Evolutionary conservation across 2,329 filamentous ascomycete genomes (phyloP).

Genomic region (Ceratocystis papillata): DNA sequence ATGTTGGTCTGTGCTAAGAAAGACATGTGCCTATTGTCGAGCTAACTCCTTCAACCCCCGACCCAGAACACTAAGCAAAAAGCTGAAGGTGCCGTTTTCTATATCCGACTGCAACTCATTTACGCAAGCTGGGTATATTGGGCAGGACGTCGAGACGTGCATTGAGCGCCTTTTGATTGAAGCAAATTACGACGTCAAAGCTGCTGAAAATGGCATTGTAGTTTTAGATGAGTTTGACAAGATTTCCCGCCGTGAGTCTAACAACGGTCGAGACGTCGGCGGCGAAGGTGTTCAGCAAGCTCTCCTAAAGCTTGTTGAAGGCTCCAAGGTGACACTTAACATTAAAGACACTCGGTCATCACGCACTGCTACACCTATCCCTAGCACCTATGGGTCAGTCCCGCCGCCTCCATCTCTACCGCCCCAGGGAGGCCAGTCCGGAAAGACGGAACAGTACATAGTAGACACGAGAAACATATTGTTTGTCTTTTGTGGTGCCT

Average conservation of each 20-base stretch:
- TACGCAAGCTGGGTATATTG: slow-evolving; percentile 94
- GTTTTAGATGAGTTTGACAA: slow-evolving; percentile 97
- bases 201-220: slow-evolving; percentile 83
- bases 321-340: slow-evolving; percentile 83
- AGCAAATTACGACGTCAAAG: slow-evolving; percentile 74
- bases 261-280: slow-evolving; percentile 84
- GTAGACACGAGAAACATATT: slow-evolving; percentile 93
- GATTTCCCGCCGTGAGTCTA: slow-evolving; percentile 77
- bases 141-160: slow-evolving; percentile 93
- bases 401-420: slow-evolving; percentile 35
- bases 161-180: slow-evolving; percentile 84
- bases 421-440: slow-evolving; percentile 37
- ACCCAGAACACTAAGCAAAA: slow-evolving; percentile 73
- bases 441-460: slow-evolving; percentile 53
- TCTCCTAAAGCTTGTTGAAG: slow-evolving; percentile 88
- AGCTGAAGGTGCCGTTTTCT: slow-evolving; percentile 89
- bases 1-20: slow-evolving; percentile 27
- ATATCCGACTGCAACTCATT: slow-evolving; percentile 95
- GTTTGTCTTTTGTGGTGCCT: slow-evolving; percentile 93
- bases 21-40: neutral
- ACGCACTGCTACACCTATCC: slow-evolving; percentile 42
- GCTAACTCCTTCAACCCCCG: slow-evolving; percentile 26
- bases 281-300: slow-evolving; percentile 96
- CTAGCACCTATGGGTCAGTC: slow-evolving; percentile 41
- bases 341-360: slow-evolving; percentile 65